Evolutionary conservation across 2,329 filamentous ascomycete genomes (phyloP).

Genomic region (Fusarium nodosum): DNA sequence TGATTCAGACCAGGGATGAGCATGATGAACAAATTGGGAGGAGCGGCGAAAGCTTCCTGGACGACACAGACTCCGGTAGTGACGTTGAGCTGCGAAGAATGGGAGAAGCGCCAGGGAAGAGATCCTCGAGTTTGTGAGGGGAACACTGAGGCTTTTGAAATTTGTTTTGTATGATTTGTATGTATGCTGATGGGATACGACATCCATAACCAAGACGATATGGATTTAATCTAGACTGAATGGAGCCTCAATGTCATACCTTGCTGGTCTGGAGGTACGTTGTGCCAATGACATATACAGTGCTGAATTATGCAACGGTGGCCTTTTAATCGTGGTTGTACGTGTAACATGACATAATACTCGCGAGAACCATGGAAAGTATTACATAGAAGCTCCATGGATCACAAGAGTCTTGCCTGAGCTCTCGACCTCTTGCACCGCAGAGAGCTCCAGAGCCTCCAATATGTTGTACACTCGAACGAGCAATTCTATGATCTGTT

Average conservation of each 20-base stretch:
- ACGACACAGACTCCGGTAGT: slow-evolving; percentile 53
- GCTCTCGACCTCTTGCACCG: slow-evolving; percentile 69
- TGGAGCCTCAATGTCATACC: background rate
- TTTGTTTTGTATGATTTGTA: slow-evolving; percentile 21
- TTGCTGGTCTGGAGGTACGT: background rate
- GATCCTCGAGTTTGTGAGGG: slow-evolving; percentile 43
- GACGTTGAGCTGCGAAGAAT: slow-evolving; percentile 54
- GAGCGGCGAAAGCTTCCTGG: slow-evolving; percentile 47
- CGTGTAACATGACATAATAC: too few species aligned
- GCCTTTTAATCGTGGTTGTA: background rate
- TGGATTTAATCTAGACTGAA: slow-evolving; percentile 10
- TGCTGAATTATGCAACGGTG: background rate
- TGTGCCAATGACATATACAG: background rate
- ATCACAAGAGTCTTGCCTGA: slow-evolving; percentile 78
- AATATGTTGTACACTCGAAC: slow-evolving; percentile 74
- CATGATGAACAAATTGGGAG: slow-evolving; percentile 21
- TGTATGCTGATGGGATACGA: slow-evolving; percentile 25
- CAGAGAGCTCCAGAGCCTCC: slow-evolving; percentile 74
- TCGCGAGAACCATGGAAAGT: too few species aligned
- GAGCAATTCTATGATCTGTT: slow-evolving; percentile 69
- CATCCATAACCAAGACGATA: slow-evolving; percentile 19
- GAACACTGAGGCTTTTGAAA: background rate
- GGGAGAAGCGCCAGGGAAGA: slow-evolving; percentile 47
- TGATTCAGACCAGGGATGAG: slow-evolving; percentile 28
- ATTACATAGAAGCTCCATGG: slow-evolving; percentile 56